Conservation (phyloP, 768 basidiomycete genomes). For the Mycena indigotica region DNA sequence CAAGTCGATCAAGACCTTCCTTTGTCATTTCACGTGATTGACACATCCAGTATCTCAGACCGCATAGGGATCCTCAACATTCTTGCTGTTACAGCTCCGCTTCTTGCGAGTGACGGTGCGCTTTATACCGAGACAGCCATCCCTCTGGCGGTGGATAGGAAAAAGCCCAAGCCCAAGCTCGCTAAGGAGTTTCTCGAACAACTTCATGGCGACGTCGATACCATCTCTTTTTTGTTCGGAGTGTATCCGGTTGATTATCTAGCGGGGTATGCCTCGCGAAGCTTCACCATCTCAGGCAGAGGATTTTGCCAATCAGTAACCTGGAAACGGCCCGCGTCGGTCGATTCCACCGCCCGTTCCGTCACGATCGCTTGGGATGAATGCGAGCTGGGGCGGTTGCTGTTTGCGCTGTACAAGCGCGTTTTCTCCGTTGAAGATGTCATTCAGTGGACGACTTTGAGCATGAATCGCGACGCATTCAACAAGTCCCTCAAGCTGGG, state of each 20-base stretch:
- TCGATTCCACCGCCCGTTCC: background rate
- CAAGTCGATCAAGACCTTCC: slow-evolving; percentile 31
- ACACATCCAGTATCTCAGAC: slow-evolving; percentile 53
- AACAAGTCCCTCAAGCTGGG: slow-evolving; percentile 10
- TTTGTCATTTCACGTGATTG: slow-evolving; percentile 45
- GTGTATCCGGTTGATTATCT: slow-evolving; percentile 42
- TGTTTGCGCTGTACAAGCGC: slow-evolving; percentile 42
- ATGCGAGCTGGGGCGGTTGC: slow-evolving; percentile 35
- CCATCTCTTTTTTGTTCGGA: slow-evolving; percentile 44
- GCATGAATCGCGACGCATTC: slow-evolving; percentile 9
- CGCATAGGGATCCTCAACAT: slow-evolving; percentile 52
- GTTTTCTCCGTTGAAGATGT: slow-evolving; percentile 41
- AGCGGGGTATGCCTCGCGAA: slow-evolving; percentile 42
- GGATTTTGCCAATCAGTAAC: slow-evolving; percentile 18
- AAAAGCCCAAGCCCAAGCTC: no score
- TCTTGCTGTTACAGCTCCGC: slow-evolving; percentile 38
- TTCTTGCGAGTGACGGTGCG: slow-evolving; percentile 32
- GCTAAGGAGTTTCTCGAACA: slow-evolving; percentile 34
- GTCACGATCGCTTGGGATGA: slow-evolving; percentile 22
- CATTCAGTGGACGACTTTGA: slow-evolving; percentile 17
- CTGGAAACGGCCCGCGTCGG: slow-evolving; percentile 14
- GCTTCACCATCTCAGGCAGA: slow-evolving; percentile 35
- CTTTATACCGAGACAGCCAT: slow-evolving; percentile 49
- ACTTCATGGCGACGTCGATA: slow-evolving; percentile 42
- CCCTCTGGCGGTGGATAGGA: slow-evolving; percentile 22